A percentile compares a stretch with the other conserved stretches of the same genome.
Evolutionary conservation across 306 rosid species (phyloP).

Genomic region (Senna tora): DNA sequence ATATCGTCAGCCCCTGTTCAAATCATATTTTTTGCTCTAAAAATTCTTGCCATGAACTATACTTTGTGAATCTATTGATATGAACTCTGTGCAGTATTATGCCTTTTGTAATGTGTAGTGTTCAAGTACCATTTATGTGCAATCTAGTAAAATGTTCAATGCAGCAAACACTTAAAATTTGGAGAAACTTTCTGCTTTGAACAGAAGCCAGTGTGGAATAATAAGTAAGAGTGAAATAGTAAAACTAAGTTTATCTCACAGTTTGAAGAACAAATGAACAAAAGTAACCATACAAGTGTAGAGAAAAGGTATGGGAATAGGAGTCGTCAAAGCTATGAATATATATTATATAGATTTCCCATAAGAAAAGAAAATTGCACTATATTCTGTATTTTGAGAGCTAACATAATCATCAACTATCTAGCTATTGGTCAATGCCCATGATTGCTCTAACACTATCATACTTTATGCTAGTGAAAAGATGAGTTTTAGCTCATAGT

Average conservation of each 20-base stretch:
- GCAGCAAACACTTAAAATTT: conserved; percentile 11
- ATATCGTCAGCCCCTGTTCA: conserved; percentile 6
- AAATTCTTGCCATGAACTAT: too few relatives aligned
- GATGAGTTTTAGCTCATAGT: conserved; percentile 43
- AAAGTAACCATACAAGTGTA: too few relatives aligned
- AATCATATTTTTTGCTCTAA: background rate
- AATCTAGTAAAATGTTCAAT: background rate
- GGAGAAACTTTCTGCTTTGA: background rate
- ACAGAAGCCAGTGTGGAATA: background rate
- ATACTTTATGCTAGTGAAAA: conserved; percentile 43
- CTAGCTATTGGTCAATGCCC: conserved; percentile 56
- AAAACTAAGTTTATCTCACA: too few relatives aligned
- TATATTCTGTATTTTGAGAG: conserved; percentile 51
- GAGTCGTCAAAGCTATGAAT: conserved; percentile 1
- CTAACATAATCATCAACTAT: conserved; percentile 53
- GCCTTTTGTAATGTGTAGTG: background rate
- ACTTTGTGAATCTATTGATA: background rate
- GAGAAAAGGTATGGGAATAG: too few relatives aligned
- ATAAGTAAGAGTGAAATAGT: background rate
- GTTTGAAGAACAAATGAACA: background rate
- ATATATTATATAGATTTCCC: background rate
- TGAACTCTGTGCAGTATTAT: background rate
- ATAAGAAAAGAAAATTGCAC: conserved; percentile 35
- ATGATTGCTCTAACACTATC: conserved; percentile 46
- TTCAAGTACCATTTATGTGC: background rate